These are phyloP conservation scores for Vitis riparia DNA, from an alignment of 164 flowering plant genomes.

Conservation along the genomic window DNA sequence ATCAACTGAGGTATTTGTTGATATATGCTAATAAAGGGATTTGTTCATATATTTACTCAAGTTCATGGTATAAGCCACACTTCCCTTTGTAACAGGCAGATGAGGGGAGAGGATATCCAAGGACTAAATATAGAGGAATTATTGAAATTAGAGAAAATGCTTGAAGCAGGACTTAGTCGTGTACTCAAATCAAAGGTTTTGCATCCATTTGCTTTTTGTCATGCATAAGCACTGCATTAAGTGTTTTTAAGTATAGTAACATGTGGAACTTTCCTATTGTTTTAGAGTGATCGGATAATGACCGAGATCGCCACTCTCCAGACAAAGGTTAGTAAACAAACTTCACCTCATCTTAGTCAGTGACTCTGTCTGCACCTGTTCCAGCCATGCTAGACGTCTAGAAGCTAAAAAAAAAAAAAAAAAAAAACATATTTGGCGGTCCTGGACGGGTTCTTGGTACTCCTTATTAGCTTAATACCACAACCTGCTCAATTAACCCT, in stretches of 20 bases:
- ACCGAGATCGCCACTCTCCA: slow-evolving; percentile 28
- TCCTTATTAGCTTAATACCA: too few species aligned
- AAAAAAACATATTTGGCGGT: too few species aligned
- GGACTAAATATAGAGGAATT: slow-evolving; percentile 38
- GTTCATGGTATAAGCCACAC: not conserved
- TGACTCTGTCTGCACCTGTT: not conserved
- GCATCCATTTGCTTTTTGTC: not conserved
- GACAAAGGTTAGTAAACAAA: slow-evolving; percentile 21
- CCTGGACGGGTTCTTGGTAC: too few species aligned
- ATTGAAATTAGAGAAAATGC: slow-evolving; percentile 33
- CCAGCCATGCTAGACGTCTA: too few species aligned
- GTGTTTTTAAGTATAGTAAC: not conserved
- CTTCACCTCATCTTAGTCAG: not conserved
- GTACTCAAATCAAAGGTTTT: slow-evolving; percentile 35
- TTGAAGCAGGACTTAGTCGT: slow-evolving; percentile 38
- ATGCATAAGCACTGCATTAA: not conserved
- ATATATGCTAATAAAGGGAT: too few species aligned
- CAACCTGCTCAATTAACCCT: too few species aligned
- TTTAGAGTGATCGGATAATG: slow-evolving; percentile 23
- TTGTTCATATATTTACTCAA: too few species aligned
- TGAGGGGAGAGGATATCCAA: slow-evolving; percentile 47
- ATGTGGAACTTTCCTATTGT: not conserved
- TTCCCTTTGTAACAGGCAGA: slow-evolving; percentile 22
- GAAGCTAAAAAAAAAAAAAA: too few species aligned
- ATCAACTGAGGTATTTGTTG: slow-evolving; percentile 25